Evolutionary conservation across 164 flowering plant genomes (phyloP).

Genomic region (Dillenia turbinata): DNA sequence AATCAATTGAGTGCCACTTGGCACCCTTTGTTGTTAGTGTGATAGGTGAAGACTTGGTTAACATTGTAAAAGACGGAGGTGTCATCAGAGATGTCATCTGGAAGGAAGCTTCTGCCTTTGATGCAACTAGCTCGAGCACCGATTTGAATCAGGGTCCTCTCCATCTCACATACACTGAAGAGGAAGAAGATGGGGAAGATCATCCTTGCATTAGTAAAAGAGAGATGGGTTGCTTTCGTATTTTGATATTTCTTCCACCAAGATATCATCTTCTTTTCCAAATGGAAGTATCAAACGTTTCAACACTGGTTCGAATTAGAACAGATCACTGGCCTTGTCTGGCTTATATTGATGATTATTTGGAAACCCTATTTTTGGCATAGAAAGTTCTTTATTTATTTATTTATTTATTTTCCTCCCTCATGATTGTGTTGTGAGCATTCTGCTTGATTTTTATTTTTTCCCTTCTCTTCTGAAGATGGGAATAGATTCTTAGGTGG

Average conservation of each 20-base stretch:
- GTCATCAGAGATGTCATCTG: conserved; percentile 48
- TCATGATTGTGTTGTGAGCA: no score
- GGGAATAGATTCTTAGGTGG: no score
- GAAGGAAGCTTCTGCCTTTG: conserved; percentile 43
- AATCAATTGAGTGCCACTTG: conserved; percentile 52
- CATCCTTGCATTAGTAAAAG: conserved; percentile 27
- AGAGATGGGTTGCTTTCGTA: conserved; percentile 57
- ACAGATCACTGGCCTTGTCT: conserved; percentile 99
- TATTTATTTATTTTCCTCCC: no score
- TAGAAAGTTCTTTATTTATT: conserved; percentile 13
- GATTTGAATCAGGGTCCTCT: conserved; percentile 40
- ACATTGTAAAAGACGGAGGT: conserved; percentile 48
- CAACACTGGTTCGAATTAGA: conserved; percentile 86
- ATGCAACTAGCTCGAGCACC: conserved; percentile 15
- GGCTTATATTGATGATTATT: conserved; percentile 90
- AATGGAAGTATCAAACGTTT: conserved; percentile 70
- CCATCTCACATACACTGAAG: conserved; percentile 52
- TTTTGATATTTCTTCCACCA: conserved; percentile 91
- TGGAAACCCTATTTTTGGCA: conserved; percentile 75
- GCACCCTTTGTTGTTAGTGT: conserved; percentile 82
- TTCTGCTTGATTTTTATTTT: no score
- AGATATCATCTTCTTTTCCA: conserved; percentile 88
- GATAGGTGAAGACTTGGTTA: conserved; percentile 58
- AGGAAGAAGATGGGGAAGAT: conserved; percentile 41
- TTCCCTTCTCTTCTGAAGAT: no score